Percentiles rank a stretch among this genome's conserved stretches.
Evolutionary conservation across 208 protist genomes (phyloP).

Genomic region (Crithidia brevicula): DNA sequence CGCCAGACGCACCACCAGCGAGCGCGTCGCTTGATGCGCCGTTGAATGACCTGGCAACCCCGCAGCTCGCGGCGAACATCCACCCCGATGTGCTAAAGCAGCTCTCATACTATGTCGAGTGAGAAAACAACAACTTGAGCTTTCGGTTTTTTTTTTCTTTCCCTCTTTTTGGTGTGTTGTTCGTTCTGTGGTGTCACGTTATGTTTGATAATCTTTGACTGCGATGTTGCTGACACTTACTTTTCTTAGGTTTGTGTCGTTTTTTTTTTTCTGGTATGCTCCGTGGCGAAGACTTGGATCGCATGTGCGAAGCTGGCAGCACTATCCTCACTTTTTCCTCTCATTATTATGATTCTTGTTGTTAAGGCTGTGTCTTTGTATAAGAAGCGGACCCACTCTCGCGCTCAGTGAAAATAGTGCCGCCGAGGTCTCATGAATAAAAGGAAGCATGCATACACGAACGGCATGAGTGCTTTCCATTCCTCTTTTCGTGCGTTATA

Average conservation of each 20-base stretch:
- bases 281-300: too few species aligned
- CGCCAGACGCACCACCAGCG: neutral
- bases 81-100: slow-evolving; percentile 20
- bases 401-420: too few species aligned
- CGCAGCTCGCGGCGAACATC: neutral
- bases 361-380: too few species aligned
- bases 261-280: slow-evolving; percentile 1
- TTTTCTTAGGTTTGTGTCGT: neutral
- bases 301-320: neutral
- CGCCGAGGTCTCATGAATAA: too few species aligned
- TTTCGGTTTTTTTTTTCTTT: neutral
- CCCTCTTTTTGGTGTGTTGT: neutral
- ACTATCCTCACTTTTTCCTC: neutral
- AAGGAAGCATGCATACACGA: too few species aligned
- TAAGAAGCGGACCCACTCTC: too few species aligned
- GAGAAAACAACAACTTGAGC: too few species aligned
- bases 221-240: too few species aligned
- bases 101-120: slow-evolving; percentile 34
- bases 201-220: too few species aligned
- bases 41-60: neutral
- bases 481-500: neutral
- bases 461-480: too few species aligned
- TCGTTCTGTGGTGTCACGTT: neutral
- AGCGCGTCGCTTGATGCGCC: neutral
- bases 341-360: neutral